Evolutionary conservation across 2,329 filamentous ascomycete species (phyloP).

Genomic region (Fonsecaea nubica): DNA sequence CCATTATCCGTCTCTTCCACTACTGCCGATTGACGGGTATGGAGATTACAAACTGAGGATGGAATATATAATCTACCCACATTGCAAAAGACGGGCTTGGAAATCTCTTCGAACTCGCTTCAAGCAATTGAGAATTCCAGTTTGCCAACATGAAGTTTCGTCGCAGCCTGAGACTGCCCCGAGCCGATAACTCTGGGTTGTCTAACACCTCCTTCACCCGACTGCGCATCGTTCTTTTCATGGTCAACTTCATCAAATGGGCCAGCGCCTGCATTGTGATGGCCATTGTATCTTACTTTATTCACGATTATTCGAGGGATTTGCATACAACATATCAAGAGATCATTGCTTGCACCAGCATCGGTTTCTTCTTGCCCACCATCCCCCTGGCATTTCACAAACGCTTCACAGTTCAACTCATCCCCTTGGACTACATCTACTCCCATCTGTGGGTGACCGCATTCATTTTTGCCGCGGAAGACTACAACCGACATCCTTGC

Average conservation of each 20-base stretch:
- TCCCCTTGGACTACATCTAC: conserved; percentile 19
- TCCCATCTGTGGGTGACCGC: conserved; percentile 52
- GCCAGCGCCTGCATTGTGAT: conserved; percentile 19
- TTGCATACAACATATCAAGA: conserved; percentile 66
- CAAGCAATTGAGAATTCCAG: too few relatives aligned
- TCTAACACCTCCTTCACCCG: not conserved
- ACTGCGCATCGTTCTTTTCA: conserved; percentile 7
- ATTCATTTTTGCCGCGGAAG: conserved; percentile 56
- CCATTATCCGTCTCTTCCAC: too few relatives aligned
- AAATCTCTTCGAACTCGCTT: too few relatives aligned
- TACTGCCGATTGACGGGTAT: too few relatives aligned
- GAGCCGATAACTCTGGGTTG: not conserved
- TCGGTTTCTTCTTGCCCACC: conserved; percentile 17
- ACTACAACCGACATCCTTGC: conserved; percentile 46
- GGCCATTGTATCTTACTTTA: conserved; percentile 22
- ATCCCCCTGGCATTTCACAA: conserved; percentile 13
- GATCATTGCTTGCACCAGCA: conserved; percentile 49
- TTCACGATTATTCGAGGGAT: conserved; percentile 17
- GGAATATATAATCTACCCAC: too few relatives aligned
- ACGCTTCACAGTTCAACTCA: conserved; percentile 5
- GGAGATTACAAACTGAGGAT: too few relatives aligned
- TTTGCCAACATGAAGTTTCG: conserved; percentile 11
- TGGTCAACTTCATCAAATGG: conserved; percentile 15
- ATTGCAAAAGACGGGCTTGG: too few relatives aligned
- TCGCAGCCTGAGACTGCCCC: not conserved